Conservation (phyloP, 257 asterid species). For the Solanum chmielewskii region DNA sequence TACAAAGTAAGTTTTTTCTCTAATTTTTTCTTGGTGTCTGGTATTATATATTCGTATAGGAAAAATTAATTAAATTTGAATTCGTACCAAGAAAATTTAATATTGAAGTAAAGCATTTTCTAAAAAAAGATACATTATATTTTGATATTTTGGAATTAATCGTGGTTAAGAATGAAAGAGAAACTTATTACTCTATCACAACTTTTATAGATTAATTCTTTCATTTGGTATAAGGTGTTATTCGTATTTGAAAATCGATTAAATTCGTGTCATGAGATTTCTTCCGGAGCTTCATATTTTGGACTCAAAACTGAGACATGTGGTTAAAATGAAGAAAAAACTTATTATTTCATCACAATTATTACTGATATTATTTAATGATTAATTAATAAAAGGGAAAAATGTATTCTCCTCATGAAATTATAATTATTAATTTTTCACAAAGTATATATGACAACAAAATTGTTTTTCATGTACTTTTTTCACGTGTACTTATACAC, state of each 20-base stretch:
- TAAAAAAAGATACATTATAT: background rate
- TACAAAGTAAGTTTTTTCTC: slow-evolving; percentile 23
- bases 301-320: background rate
- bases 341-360: background rate
- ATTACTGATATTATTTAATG: background rate
- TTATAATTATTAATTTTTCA: background rate
- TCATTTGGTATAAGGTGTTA: background rate
- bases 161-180: background rate
- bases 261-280: too few species aligned
- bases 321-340: background rate
- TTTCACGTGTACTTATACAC: background rate
- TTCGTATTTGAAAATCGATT: too few species aligned
- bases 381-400: background rate
- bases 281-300: background rate
- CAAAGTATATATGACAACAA: background rate
- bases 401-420: background rate
- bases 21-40: too few species aligned
- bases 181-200: background rate
- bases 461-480: background rate
- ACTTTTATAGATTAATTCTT: background rate
- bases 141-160: background rate
- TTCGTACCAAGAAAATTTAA: fast-evolving
- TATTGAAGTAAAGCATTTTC: background rate
- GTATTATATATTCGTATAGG: background rate
- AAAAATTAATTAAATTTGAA: background rate